These are phyloP conservation scores for Detonula confervacea DNA, from an alignment of 352 stramenopile genomes.

Conservation along the genomic window DNA sequence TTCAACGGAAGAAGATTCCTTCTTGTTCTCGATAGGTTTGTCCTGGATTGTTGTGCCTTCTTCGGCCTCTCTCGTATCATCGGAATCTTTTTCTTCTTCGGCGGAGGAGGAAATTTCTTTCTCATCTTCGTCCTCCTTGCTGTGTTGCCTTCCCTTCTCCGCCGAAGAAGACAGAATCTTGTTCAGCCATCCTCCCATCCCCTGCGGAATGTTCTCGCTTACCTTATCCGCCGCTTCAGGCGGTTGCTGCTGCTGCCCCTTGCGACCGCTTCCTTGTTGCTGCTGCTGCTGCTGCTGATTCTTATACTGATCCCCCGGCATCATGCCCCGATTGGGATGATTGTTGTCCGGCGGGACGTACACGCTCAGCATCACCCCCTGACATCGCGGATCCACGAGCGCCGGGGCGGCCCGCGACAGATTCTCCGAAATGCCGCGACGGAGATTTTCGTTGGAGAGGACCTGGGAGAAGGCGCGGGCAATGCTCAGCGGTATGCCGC, in stretches of 20 bases:
- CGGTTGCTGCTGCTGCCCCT: constrained; percentile 7
- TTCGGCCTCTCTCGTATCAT: background rate
- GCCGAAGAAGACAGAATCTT: constrained; percentile 72
- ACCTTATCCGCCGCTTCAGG: constrained; percentile 9
- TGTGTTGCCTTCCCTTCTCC: constrained; percentile 37
- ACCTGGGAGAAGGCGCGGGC: constrained; percentile 81
- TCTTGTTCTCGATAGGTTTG: constrained; percentile 1
- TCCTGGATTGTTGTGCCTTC: background rate
- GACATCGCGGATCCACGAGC: constrained; percentile 83
- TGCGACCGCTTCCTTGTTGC: background rate
- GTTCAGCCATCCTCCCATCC: constrained; percentile 79
- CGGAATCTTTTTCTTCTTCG: background rate
- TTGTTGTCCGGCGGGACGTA: constrained; percentile 79
- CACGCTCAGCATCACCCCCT: constrained; percentile 85
- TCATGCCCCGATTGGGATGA: constrained; percentile 74
- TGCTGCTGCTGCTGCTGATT: constrained; percentile 3
- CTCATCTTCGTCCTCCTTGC: constrained; percentile 1
- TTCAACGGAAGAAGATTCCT: constrained; percentile 11
- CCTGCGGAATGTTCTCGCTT: constrained; percentile 40
- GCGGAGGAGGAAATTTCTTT: background rate
- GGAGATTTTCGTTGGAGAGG: constrained; percentile 75
- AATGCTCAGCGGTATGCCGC: constrained; percentile 56
- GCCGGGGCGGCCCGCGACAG: constrained; percentile 79
- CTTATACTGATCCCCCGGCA: constrained; percentile 59
- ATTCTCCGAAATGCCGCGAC: constrained; percentile 81